Conservation (phyloP, 164 flowering plant species). For the Macadamia tetraphylla region DNA sequence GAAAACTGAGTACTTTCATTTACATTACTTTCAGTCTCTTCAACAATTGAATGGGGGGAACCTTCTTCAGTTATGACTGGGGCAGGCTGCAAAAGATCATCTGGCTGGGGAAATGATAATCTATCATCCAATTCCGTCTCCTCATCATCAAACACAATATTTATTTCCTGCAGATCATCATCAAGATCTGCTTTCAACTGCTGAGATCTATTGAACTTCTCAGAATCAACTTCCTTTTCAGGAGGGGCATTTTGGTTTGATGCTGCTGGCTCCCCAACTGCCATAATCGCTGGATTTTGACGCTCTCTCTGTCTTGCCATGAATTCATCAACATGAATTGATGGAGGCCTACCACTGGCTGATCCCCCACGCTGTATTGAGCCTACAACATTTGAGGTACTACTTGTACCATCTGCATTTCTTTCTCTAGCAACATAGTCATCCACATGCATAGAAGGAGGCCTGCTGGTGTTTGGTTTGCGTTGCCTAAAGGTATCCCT, state of each 20-base stretch:
- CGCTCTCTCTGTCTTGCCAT: slow-evolving; percentile 97
- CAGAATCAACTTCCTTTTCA: slow-evolving; percentile 33
- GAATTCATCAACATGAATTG: slow-evolving; percentile 97
- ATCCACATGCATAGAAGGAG: slow-evolving; percentile 99
- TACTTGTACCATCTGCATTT: slow-evolving; percentile 56
- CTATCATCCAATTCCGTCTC: slow-evolving; percentile 88
- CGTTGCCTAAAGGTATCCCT: slow-evolving; percentile 90
- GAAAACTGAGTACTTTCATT: slow-evolving; percentile 49
- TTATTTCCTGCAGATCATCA: slow-evolving; percentile 93
- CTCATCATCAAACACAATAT: slow-evolving; percentile 93
- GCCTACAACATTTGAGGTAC: slow-evolving; percentile 53
- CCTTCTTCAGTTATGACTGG: slow-evolving; percentile 47
- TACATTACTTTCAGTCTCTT: slow-evolving; percentile 68
- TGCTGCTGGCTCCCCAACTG: slow-evolving; percentile 40
- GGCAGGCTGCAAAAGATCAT: slow-evolving; percentile 64
- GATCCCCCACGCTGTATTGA: slow-evolving; percentile 73
- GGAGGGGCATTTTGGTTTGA: slow-evolving; percentile 33
- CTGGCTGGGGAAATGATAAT: slow-evolving; percentile 82
- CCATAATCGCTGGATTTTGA: slow-evolving; percentile 42
- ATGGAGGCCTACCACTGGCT: slow-evolving; percentile 90
- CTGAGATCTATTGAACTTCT: slow-evolving; percentile 45
- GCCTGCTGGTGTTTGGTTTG: slow-evolving; percentile 97
- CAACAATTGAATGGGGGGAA: slow-evolving; percentile 81
- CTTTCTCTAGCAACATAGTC: slow-evolving; percentile 99
- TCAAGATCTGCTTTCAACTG: slow-evolving; percentile 79